phyloP scores from a whole-genome alignment of 768 basidiomycete species.

The Coprinellus micaceus region DNA sequence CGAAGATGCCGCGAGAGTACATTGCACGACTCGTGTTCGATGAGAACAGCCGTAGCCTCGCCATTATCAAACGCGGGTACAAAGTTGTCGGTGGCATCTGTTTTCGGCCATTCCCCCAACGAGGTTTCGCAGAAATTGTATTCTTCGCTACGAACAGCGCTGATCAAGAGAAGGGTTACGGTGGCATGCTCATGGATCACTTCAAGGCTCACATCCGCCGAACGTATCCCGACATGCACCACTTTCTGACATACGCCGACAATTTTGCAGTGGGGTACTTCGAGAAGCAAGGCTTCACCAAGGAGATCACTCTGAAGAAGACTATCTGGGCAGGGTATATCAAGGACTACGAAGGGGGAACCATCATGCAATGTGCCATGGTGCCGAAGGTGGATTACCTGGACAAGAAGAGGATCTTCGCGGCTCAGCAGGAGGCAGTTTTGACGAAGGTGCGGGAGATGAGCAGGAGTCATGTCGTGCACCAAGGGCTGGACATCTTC shows the following conservation, averaged over 20 bases:
- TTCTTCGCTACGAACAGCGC: constrained; percentile 97
- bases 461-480: constrained; percentile 82
- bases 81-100: constrained; percentile 98
- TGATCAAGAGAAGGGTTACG: constrained; percentile 98
- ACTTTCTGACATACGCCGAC: constrained; percentile 97
- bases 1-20: constrained; percentile 99
- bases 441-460: constrained; percentile 83
- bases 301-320: constrained; percentile 90
- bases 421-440: constrained; percentile 84
- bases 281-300: constrained; percentile 98
- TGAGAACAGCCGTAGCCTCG: constrained; percentile 85
- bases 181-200: constrained; percentile 97
- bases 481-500: constrained; percentile 77
- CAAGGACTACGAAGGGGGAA: constrained; percentile 99
- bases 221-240: constrained; percentile 82
- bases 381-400: constrained; percentile 89
- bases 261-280: constrained; percentile 99
- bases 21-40: constrained; percentile 95
- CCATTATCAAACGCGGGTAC: constrained; percentile 90
- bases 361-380: constrained; percentile 98
- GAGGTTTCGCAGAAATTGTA: constrained; percentile 96
- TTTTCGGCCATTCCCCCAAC: constrained; percentile 91
- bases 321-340: constrained; percentile 98
- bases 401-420: constrained; percentile 69
- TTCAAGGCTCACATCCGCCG: constrained; percentile 89